These are phyloP conservation scores for Dunaliella sp. DNA, from an alignment of 139 green algal genomes.

Conservation along the genomic window DNA sequence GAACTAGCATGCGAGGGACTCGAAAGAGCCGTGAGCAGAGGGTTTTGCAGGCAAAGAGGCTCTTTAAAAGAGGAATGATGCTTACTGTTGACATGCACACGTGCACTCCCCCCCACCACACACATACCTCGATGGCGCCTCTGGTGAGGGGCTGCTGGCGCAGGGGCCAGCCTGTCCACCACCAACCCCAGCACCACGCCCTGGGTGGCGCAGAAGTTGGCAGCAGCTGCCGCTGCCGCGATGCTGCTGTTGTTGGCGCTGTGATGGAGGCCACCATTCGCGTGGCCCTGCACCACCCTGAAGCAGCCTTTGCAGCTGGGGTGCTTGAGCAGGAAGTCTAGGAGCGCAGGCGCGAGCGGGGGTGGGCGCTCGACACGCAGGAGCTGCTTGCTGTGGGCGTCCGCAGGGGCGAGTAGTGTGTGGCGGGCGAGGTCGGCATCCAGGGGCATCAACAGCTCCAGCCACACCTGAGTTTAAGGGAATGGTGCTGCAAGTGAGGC, in stretches of 20 bases:
- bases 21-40: no score
- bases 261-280: background rate
- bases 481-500: conserved; percentile 13
- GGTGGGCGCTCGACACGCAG: background rate
- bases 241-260: background rate
- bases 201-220: no score
- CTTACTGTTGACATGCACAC: no score
- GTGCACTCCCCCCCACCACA: no score
- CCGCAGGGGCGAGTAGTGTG: background rate
- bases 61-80: no score
- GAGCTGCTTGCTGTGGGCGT: background rate
- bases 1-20: no score
- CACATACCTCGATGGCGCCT: no score
- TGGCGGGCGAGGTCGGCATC: conserved; percentile 6
- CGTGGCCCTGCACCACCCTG: background rate
- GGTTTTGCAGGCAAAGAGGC: no score
- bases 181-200: background rate
- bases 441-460: background rate
- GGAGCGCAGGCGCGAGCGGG: background rate
- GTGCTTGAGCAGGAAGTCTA: background rate
- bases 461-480: conserved; percentile 4
- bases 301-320: background rate
- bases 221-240: background rate
- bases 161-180: background rate
- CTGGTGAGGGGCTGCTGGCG: background rate